Evolutionary conservation across 2,329 filamentous ascomycete species (phyloP).

Genomic region (Clarireedia hainanense): DNA sequence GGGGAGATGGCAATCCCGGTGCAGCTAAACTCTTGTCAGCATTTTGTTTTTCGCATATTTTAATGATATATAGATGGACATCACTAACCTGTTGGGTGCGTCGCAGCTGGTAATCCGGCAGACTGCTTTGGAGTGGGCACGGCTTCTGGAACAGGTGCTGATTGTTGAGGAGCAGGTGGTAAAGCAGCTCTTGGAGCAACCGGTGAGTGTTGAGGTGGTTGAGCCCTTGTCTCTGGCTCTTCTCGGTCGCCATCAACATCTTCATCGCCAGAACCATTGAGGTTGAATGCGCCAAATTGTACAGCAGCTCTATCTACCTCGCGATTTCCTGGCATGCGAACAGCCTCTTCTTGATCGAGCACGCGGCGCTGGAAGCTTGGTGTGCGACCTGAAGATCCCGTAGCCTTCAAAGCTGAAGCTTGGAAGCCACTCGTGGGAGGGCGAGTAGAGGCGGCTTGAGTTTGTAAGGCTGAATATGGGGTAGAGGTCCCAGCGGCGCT

Average conservation of each 20-base stretch:
- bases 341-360: slow-evolving; percentile 91
- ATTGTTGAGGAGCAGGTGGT: slow-evolving; percentile 57
- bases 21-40: slow-evolving; percentile 20
- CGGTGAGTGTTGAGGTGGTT: slow-evolving; percentile 89
- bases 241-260: slow-evolving; percentile 93
- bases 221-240: slow-evolving; percentile 87
- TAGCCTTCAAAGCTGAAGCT: slow-evolving; percentile 74
- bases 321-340: slow-evolving; percentile 96
- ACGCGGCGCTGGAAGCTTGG: slow-evolving; percentile 80
- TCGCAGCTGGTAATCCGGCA: slow-evolving; percentile 42
- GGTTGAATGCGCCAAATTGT: slow-evolving; percentile 90
- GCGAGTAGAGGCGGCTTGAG: slow-evolving; percentile 44
- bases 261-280: slow-evolving; percentile 69
- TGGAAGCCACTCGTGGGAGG: slow-evolving; percentile 66
- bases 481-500: slow-evolving; percentile 53
- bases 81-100: slow-evolving; percentile 34
- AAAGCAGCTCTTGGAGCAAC: slow-evolving; percentile 79
- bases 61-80: not conserved
- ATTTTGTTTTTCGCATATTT: not conserved
- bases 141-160: slow-evolving; percentile 46
- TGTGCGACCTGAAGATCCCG: slow-evolving; percentile 53
- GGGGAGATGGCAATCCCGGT: slow-evolving; percentile 30
- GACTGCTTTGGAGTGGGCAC: slow-evolving; percentile 39
- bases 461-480: slow-evolving; percentile 56
- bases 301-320: slow-evolving; percentile 89